Evolutionary conservation across 2,329 filamentous ascomycete genomes (phyloP).

Genomic region (Hymenoscyphus scutula): DNA sequence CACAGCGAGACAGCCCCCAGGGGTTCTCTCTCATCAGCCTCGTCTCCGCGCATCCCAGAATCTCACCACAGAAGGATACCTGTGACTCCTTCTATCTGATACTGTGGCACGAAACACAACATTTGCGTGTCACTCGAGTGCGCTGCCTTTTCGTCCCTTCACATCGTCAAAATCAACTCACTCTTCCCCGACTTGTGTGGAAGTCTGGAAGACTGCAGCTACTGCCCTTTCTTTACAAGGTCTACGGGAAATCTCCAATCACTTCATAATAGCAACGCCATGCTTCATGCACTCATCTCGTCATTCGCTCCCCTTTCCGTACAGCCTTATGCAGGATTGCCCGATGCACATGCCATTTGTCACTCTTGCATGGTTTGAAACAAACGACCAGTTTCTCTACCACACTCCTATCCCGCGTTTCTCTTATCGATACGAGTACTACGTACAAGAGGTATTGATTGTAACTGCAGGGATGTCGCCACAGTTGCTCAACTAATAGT

Average conservation of each 20-base stretch:
- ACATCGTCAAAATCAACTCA: background rate
- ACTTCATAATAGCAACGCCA: background rate
- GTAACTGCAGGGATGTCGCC: too few relatives aligned
- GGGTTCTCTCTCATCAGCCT: background rate
- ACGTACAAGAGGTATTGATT: too few relatives aligned
- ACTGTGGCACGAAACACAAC: background rate
- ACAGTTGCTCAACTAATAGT: too few relatives aligned
- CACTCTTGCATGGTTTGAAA: background rate
- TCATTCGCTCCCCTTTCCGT: background rate
- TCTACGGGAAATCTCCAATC: background rate
- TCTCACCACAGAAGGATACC: background rate
- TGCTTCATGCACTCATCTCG: background rate
- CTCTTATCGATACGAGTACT: background rate
- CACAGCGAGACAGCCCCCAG: background rate
- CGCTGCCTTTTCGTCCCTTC: background rate
- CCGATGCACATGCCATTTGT: too few relatives aligned
- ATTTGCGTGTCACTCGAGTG: background rate
- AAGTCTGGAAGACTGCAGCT: background rate
- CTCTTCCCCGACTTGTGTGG: background rate
- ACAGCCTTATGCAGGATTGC: constrained; percentile 2
- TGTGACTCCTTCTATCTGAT: background rate
- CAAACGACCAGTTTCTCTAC: background rate
- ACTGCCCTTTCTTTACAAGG: background rate
- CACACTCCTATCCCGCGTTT: background rate
- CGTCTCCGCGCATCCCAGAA: background rate